Evolutionary conservation across 345 rosid species (phyloP), one percentile per base, ranked within the genome.

Genomic region (Populus pruinosa): DNA sequence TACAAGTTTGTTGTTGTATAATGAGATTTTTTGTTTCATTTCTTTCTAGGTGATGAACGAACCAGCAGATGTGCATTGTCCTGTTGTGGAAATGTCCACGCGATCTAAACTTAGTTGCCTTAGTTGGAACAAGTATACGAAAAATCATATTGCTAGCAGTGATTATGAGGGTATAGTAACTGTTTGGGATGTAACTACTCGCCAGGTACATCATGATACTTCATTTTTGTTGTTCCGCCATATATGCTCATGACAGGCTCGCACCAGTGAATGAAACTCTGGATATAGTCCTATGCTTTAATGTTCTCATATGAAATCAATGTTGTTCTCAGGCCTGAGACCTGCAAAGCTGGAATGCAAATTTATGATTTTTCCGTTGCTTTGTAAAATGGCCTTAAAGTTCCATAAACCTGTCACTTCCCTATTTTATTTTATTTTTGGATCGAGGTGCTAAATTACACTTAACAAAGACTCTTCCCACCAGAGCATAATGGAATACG

Each of bases 101-200:
- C 91, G 96, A 75, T 94, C 97, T 56, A 94, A 92, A 80, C 92
- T 94, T 80, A 92, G 97, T 81, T 94, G 98, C 88, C 81, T 94
- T 82, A 94, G 97, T 85, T 94, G 98, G 98, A 94, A 92, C 81
- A 94, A 94, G 74, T 88, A 80, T 81, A 84, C 83, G 17, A 94
- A 92, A 85, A 91, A 91, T 73, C 96, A 89, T 77, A 89, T 94
- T 83, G 97, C 97, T 55, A 94, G 98, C 82, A 92, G 98, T 82
- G 98, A 94, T 83, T 94, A 94, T 31, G 98, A 94, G 84, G 98
- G 98, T 56, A 90, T 89, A 80, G 97, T 91, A 77, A 90, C 94
- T 16, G 96, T 94, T 71, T 94, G 97, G 98, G 98, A 94, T 86
- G 91, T 91, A 73, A 89, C 87, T 65, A 94, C 97, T 75, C 86